phyloP scores from a whole-genome alignment of 495 filamentous ascomycete species.

The Trichoderma reesei region DNA sequence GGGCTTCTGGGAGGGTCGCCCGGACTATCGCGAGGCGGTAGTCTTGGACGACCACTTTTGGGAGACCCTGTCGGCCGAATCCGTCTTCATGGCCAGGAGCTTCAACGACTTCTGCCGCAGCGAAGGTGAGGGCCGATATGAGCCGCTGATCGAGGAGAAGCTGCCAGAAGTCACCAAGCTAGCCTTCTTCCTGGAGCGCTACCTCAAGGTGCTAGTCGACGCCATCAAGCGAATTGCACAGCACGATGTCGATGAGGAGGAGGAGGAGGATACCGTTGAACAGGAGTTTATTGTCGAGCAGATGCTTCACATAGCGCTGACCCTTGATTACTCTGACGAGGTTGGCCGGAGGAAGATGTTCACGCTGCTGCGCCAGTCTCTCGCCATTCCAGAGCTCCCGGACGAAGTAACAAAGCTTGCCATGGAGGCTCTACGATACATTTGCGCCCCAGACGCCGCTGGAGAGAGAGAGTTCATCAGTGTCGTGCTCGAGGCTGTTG shows the following conservation, averaged over 20 bases:
- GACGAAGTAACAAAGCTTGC: slow-evolving; percentile 87
- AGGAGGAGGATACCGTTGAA: slow-evolving; percentile 72
- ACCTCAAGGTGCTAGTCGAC: slow-evolving; percentile 66
- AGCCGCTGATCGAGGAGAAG: slow-evolving; percentile 73
- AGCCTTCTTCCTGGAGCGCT: slow-evolving; percentile 69
- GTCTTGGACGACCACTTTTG: slow-evolving; percentile 80
- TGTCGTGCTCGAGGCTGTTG: slow-evolving; percentile 83
- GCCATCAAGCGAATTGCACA: slow-evolving; percentile 47
- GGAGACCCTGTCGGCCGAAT: slow-evolving; percentile 75
- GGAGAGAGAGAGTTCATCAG: slow-evolving; percentile 91
- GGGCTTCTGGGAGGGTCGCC: slow-evolving; percentile 89
- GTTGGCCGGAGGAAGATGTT: slow-evolving; percentile 94
- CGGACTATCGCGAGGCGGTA: slow-evolving; percentile 78
- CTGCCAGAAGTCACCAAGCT: slow-evolving; percentile 89
- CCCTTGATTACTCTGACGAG: slow-evolving; percentile 91
- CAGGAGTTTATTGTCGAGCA: slow-evolving; percentile 94
- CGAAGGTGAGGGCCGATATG: slow-evolving; percentile 59
- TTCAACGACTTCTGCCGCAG: slow-evolving; percentile 86
- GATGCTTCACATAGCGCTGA: slow-evolving; percentile 81
- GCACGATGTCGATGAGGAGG: slow-evolving; percentile 44
- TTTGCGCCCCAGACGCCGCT: slow-evolving; percentile 65
- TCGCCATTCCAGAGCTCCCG: slow-evolving; percentile 79
- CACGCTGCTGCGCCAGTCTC: slow-evolving; percentile 67
- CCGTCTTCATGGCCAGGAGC: slow-evolving; percentile 75
- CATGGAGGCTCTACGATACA: slow-evolving; percentile 68